These are phyloP conservation scores for Cryptosporidium parvum DNA, from an alignment of 169 alveolate species.

Conservation along the genomic window DNA sequence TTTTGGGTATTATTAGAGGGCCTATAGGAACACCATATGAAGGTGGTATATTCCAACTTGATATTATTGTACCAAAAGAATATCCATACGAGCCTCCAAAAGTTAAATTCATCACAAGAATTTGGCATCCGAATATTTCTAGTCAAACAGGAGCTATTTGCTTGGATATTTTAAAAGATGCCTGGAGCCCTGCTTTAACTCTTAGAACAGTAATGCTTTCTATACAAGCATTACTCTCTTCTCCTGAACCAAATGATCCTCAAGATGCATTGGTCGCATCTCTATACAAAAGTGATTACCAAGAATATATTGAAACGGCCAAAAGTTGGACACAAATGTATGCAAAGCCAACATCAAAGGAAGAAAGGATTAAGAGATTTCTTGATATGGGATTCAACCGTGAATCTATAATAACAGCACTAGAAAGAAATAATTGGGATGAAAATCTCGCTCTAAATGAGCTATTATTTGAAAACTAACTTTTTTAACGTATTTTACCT, in stretches of 20 bases:
- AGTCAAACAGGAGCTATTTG: constrained; percentile 95
- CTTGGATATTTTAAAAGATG: constrained; percentile 93
- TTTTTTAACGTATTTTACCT: not conserved
- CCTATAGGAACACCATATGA: constrained; percentile 92
- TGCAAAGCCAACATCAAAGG: constrained; percentile 81
- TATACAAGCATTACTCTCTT: constrained; percentile 84
- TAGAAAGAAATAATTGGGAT: constrained; percentile 88
- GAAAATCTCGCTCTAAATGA: constrained; percentile 88
- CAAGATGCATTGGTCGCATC: constrained; percentile 88
- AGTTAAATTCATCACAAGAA: constrained; percentile 93
- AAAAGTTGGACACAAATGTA: constrained; percentile 83
- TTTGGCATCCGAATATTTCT: constrained; percentile 97
- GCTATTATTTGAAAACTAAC: constrained; percentile 58
- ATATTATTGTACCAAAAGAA: constrained; percentile 92
- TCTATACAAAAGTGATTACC: constrained; percentile 82
- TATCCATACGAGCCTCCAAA: constrained; percentile 95
- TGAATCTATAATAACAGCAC: constrained; percentile 80
- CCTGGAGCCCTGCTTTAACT: constrained; percentile 98
- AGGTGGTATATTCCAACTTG: constrained; percentile 92
- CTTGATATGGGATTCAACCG: constrained; percentile 84
- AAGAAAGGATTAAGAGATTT: constrained; percentile 82
- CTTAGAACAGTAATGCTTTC: constrained; percentile 92
- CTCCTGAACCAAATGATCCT: constrained; percentile 88
- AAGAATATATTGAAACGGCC: constrained; percentile 81
- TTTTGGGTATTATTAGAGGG: constrained; percentile 66